Evolutionary conservation across 148 eudicot species (phyloP), one percentile per base, ranked within the genome.

Genomic region (Fagopyrum tataricum): DNA sequence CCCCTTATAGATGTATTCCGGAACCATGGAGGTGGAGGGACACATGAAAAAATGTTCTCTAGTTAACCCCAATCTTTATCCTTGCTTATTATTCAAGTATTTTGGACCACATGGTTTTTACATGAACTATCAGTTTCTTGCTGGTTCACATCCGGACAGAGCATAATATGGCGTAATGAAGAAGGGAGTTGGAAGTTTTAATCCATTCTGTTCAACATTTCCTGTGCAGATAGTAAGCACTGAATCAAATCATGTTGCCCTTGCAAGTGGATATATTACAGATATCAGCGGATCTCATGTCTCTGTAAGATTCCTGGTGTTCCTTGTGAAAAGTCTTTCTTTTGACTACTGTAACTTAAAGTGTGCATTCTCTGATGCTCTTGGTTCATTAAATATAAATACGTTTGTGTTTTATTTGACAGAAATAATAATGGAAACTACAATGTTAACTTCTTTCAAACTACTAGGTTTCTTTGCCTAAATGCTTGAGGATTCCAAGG

Each of bases 401-500:
- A 11, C 44, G 44, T 70, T 51, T 43, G 66, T 23, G 9, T 59
- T 59, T 20, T 55, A 31, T 55, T 55, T 20, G 51, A 55, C 26
- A 55, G 37, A 7, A 55, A 24, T 61, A 11, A 11, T 59, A 23
- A 21, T 70, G 49, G 59, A 23, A 12, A 53, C 44, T 72, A 24
- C 9, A 53, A 62, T 69, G 70, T 24, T 37, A 61, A 59, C 66
- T 37, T 71, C 11, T 67, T 72, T 73, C 42, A 20, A 74, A 78
- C 37, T 67, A 49, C 24, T 73, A 96, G 99, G 90, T 96, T 5
- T 88, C 97, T 71, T 83, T 87, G 72, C 79, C 89, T 56, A 96
- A 89, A 79, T 87, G 90, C 75, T 82, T 96, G 72, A 86, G 95
- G 84, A 89, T 96, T 82, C 99, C 96, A 59, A 78, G 89, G 77